A percentile compares a stretch with the other conserved stretches of the same genome.
phyloP scores from a whole-genome alignment of 2,329 filamentous ascomycete genomes.

The Fusarium humuli region DNA sequence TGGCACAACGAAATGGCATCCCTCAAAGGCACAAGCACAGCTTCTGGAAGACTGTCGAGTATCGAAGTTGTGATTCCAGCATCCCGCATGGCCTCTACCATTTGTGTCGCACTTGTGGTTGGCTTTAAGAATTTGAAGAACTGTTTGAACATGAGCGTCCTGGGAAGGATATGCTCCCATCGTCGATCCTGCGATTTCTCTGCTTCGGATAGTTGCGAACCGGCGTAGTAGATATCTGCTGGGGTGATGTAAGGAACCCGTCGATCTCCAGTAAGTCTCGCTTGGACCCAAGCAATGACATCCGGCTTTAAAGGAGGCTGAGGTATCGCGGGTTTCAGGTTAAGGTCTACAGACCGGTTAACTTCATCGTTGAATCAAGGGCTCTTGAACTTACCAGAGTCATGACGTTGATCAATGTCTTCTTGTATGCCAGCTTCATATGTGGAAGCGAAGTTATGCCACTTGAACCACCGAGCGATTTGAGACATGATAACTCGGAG shows the following conservation, averaged over 20 bases:
- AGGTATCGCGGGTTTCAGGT: slow-evolving; percentile 49
- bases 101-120: slow-evolving; percentile 66
- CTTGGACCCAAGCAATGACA: slow-evolving; percentile 66
- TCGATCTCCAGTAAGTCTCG: slow-evolving; percentile 55
- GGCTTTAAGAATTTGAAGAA: slow-evolving; percentile 71
- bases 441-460: slow-evolving; percentile 62
- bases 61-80: slow-evolving; percentile 74
- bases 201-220: slow-evolving; percentile 52
- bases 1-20: slow-evolving; percentile 90
- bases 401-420: slow-evolving; percentile 55
- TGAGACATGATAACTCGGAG: slow-evolving; percentile 83
- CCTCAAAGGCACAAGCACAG: slow-evolving; percentile 81
- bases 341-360: slow-evolving; percentile 46
- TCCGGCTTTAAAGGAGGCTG: slow-evolving; percentile 54
- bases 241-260: slow-evolving; percentile 57
- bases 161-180: slow-evolving; percentile 67
- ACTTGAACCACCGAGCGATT: slow-evolving; percentile 84
- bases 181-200: slow-evolving; percentile 53
- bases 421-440: slow-evolving; percentile 67
- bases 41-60: slow-evolving; percentile 86
- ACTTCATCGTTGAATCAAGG: neutral
- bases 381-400: slow-evolving; percentile 52
- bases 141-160: slow-evolving; percentile 76
- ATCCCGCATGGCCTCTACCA: slow-evolving; percentile 79
- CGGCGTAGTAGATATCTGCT: slow-evolving; percentile 58